phyloP scores from a whole-genome alignment of 768 basidiomycete genomes.

The Boletus pseudopeckii region DNA sequence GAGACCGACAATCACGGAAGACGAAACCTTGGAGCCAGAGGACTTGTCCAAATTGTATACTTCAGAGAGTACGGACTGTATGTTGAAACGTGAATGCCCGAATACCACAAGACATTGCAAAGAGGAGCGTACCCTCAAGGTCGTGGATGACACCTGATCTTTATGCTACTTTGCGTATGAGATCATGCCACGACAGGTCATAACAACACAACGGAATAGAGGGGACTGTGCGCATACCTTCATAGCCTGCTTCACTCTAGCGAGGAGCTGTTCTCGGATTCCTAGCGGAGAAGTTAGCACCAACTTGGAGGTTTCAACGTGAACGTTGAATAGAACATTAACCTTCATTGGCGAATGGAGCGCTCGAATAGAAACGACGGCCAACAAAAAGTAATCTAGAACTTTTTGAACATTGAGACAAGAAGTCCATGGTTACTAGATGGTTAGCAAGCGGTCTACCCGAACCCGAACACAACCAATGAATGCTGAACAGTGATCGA shows the following conservation, averaged over 20 bases:
- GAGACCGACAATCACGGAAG: slow-evolving; percentile 48
- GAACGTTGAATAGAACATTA: neutral
- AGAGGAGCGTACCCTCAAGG: slow-evolving; percentile 46
- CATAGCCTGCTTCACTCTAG: slow-evolving; percentile 62
- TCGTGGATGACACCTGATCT: slow-evolving; percentile 53
- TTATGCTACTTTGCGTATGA: slow-evolving; percentile 42
- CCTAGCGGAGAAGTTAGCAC: slow-evolving; percentile 33
- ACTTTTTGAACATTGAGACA: slow-evolving; percentile 12
- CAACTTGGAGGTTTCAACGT: neutral
- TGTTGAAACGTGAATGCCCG: neutral
- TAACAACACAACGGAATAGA: neutral
- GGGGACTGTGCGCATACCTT: slow-evolving; percentile 46
- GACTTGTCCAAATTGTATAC: slow-evolving; percentile 66
- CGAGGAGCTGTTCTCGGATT: slow-evolving; percentile 48
- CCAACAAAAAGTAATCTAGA: neutral
- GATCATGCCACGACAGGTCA: neutral
- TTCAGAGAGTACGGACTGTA: slow-evolving; percentile 65
- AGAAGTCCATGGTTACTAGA: slow-evolving; percentile 10
- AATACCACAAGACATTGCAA: neutral
- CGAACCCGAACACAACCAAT: neutral
- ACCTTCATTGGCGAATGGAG: slow-evolving; percentile 22
- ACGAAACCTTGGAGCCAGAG: slow-evolving; percentile 40
- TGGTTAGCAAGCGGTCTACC: neutral
- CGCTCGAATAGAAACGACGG: slow-evolving; percentile 13
- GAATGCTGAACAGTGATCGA: neutral